phyloP scores from a whole-genome alignment of 2,329 filamentous ascomycete species.

The Diaporthe australafricana region DNA sequence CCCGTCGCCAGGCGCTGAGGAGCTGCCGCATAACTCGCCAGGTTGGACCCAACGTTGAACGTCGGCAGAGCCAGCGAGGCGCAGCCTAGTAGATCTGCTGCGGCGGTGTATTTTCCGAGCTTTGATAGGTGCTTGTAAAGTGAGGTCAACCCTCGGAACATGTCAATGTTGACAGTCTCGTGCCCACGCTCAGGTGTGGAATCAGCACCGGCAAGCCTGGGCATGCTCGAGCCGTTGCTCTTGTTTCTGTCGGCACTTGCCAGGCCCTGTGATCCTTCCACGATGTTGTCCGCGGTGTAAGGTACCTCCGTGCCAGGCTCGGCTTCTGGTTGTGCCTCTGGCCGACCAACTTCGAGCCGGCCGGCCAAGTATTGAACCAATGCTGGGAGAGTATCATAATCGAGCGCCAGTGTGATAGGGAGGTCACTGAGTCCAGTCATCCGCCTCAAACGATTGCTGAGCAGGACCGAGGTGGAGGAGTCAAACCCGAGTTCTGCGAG shows the following conservation, averaged over 20 bases:
- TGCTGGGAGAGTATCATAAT: background rate
- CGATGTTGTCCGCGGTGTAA: too few species aligned
- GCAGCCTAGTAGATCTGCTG: background rate
- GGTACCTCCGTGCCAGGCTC: background rate
- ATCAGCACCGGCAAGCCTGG: accelerated
- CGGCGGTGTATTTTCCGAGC: background rate
- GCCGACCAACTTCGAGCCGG: background rate
- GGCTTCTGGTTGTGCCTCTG: background rate
- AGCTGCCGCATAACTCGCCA: background rate
- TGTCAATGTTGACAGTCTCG: background rate
- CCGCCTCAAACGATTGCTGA: constrained; percentile 6
- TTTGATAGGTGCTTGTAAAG: background rate
- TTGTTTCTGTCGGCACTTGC: too few species aligned
- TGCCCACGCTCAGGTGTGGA: background rate
- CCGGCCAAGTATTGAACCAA: background rate
- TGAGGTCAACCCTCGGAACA: background rate
- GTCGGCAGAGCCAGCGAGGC: background rate
- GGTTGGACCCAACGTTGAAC: background rate
- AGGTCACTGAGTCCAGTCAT: background rate
- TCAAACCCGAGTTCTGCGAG: constrained; percentile 18
- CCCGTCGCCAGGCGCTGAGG: background rate
- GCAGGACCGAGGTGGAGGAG: constrained; percentile 1
- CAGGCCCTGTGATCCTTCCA: too few species aligned
- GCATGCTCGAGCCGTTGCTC: accelerated
- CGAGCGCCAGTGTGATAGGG: constrained; percentile 6